phyloP scores from a whole-genome alignment of 2,329 filamentous ascomycete species.

The Rutstroemia sp. region DNA sequence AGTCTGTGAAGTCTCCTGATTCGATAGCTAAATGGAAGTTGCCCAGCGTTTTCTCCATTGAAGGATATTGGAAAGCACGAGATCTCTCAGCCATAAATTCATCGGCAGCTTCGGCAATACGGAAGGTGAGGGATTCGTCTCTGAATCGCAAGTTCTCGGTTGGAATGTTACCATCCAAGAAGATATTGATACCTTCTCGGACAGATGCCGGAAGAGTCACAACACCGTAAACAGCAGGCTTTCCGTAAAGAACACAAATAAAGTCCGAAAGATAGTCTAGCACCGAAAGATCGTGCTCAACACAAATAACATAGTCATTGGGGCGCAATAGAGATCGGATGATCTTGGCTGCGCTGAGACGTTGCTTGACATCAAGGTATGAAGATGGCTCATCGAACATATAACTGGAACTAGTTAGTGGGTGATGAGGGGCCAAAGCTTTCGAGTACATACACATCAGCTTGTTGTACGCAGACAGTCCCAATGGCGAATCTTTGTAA shows the following conservation, averaged over 20 bases:
- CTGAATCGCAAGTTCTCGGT: slow-evolving; percentile 98
- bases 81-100: slow-evolving; percentile 80
- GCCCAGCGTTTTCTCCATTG: slow-evolving; percentile 88
- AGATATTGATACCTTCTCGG: slow-evolving; percentile 98
- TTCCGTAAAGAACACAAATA: slow-evolving; percentile 93
- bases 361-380: slow-evolving; percentile 98
- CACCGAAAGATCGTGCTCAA: slow-evolving; percentile 98
- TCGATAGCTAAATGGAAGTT: slow-evolving; percentile 81
- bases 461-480: slow-evolving; percentile 89
- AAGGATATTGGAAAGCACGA: slow-evolving; percentile 79
- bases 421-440: not conserved
- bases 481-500: slow-evolving; percentile 97
- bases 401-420: slow-evolving; percentile 45
- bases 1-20: slow-evolving; percentile 84
- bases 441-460: slow-evolving; percentile 61
- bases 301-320: slow-evolving; percentile 94
- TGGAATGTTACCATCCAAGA: slow-evolving; percentile 95
- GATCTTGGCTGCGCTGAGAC: slow-evolving; percentile 83
- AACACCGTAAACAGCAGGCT: slow-evolving; percentile 93
- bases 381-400: slow-evolving; percentile 99
- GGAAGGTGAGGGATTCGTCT: slow-evolving; percentile 93
- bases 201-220: slow-evolving; percentile 94
- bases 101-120: slow-evolving; percentile 81
- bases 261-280: slow-evolving; percentile 98
- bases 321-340: slow-evolving; percentile 85